Evolutionary conservation across 306 rosid genomes (phyloP).

Genomic region (Corylus avellana): DNA sequence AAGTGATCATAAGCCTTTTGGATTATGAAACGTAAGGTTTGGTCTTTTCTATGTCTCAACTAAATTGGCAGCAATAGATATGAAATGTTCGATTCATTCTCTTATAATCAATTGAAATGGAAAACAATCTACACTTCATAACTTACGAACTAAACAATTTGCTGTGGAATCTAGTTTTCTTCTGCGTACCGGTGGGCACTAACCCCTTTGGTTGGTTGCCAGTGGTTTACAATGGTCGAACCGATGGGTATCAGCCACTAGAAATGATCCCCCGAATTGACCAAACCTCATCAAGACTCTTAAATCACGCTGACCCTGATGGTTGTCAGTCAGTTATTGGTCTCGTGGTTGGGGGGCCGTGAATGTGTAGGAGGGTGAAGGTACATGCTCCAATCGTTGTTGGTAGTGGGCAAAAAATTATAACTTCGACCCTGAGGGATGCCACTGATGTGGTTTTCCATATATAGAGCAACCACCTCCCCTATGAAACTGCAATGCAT

Average conservation of each 20-base stretch:
- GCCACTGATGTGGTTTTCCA: not conserved
- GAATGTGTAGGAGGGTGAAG: too few relatives aligned
- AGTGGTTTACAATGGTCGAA: not conserved
- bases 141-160: not conserved
- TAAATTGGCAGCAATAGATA: not conserved
- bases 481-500: too few relatives aligned
- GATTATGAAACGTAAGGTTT: not conserved
- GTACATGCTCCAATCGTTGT: too few relatives aligned
- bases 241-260: not conserved
- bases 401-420: too few relatives aligned
- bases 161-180: not conserved
- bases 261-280: not conserved
- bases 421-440: not conserved
- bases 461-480: too few relatives aligned
- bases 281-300: not conserved
- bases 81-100: not conserved
- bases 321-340: not conserved
- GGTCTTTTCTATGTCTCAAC: not conserved
- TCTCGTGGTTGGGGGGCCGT: too few relatives aligned
- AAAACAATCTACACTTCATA: not conserved
- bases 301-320: not conserved
- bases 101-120: not conserved
- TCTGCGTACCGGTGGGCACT: not conserved
- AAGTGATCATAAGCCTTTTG: not conserved
- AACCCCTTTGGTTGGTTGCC: not conserved